Conservation (phyloP, 106 monocot species). For the Allium fistulosum region DNA sequence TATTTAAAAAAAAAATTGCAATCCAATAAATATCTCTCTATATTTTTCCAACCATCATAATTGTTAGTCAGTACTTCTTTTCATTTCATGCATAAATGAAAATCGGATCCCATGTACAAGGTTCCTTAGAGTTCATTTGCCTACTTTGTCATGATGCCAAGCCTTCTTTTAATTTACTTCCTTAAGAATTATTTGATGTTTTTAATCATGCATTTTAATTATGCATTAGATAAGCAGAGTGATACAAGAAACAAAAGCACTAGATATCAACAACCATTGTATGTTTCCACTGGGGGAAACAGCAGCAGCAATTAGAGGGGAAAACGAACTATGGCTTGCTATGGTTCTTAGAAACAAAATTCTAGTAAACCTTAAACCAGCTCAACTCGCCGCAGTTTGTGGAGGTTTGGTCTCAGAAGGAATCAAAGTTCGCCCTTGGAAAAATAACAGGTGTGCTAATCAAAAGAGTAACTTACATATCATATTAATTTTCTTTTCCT, state of each 20-base stretch:
- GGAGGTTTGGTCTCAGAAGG: constrained; percentile 96
- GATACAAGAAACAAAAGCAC: constrained; percentile 79
- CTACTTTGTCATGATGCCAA: too few relatives aligned
- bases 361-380: constrained; percentile 70
- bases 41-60: too few relatives aligned
- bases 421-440: constrained; percentile 92
- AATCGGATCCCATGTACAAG: too few relatives aligned
- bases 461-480: background rate
- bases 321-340: constrained; percentile 96
- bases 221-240: constrained; percentile 77
- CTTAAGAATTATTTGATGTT: background rate
- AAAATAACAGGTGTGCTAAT: constrained; percentile 44
- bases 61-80: too few relatives aligned
- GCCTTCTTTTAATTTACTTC: background rate
- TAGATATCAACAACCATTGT: constrained; percentile 72
- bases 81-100: too few relatives aligned
- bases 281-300: constrained; percentile 94
- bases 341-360: constrained; percentile 91
- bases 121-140: too few relatives aligned
- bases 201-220: background rate
- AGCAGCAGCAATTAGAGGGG: constrained; percentile 85
- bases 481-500: background rate
- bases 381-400: constrained; percentile 89
- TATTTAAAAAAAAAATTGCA: too few relatives aligned
- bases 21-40: too few relatives aligned